These are phyloP conservation scores for Excoecaria cochinchinensis DNA, from an alignment of 345 rosid genomes.

Conservation along the genomic window DNA sequence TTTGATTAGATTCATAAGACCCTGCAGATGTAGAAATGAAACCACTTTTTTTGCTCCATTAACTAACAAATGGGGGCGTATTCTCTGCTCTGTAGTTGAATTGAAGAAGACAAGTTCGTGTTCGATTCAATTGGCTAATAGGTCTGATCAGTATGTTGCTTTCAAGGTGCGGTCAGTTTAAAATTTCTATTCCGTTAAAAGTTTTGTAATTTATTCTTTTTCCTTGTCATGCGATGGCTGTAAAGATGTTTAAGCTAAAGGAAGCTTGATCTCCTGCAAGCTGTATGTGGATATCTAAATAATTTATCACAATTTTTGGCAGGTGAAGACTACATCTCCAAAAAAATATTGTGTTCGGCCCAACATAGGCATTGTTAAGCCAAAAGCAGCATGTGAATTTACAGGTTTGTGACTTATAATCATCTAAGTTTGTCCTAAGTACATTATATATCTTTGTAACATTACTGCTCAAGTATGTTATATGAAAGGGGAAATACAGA, in stretches of 20 bases:
- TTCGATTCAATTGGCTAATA: conserved; percentile 41
- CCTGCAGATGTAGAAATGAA: neutral
- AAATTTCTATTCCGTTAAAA: neutral
- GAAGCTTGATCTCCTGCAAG: neutral
- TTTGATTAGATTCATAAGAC: neutral
- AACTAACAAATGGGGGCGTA: neutral
- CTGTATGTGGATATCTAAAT: neutral
- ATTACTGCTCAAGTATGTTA: neutral
- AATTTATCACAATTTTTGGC: neutral
- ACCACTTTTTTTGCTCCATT: neutral
- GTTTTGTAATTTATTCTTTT: neutral
- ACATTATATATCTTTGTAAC: neutral
- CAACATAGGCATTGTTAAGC: conserved; percentile 48
- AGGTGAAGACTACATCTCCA: conserved; percentile 64
- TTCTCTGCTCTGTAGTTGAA: conserved; percentile 44
- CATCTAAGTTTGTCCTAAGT: neutral
- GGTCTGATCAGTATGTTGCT: conserved; percentile 52
- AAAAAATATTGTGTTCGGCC: conserved; percentile 57
- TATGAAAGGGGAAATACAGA: neutral
- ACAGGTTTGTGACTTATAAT: conserved; percentile 30
- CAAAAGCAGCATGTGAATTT: conserved; percentile 37
- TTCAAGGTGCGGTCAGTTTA: conserved; percentile 43
- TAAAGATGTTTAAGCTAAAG: neutral
- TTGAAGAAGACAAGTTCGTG: conserved; percentile 52
- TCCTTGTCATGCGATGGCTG: neutral